phyloP scores from a whole-genome alignment of 2,329 filamentous ascomycete genomes.

The Phoma sp. region DNA sequence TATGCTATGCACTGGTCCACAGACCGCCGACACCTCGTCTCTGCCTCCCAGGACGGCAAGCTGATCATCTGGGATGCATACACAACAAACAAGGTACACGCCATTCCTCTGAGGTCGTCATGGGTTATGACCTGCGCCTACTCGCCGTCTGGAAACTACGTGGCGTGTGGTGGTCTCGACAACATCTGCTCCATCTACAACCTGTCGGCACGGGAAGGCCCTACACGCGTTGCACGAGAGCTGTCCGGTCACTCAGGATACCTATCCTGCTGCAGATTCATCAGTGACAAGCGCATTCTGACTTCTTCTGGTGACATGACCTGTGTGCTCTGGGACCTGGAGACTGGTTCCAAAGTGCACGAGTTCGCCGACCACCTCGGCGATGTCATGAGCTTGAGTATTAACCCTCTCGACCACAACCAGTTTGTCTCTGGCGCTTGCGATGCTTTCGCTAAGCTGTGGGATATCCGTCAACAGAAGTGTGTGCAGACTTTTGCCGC shows the following conservation, averaged over 20 bases:
- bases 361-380: constrained; percentile 98
- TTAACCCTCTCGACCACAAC: constrained; percentile 99
- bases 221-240: constrained; percentile 92
- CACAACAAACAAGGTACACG: constrained; percentile 99
- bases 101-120: constrained; percentile 93
- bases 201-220: constrained; percentile 94
- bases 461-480: constrained; percentile 98
- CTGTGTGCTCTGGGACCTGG: constrained; percentile 99
- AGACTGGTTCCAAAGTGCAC: constrained; percentile 94
- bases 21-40: constrained; percentile 94
- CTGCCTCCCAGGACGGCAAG: constrained; percentile 98
- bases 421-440: constrained; percentile 99
- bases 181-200: constrained; percentile 99
- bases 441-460: constrained; percentile 97
- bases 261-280: constrained; percentile 97
- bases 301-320: constrained; percentile 99
- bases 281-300: constrained; percentile 96
- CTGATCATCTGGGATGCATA: constrained; percentile 99
- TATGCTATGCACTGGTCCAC: constrained; percentile 99
- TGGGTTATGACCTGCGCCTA: constrained; percentile 99
- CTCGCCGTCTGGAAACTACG: constrained; percentile 96
- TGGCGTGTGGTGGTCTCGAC: constrained; percentile 96
- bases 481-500: constrained; percentile 98
- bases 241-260: constrained; percentile 97
- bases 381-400: constrained; percentile 99